Evolutionary conservation across 768 basidiomycete species (phyloP).

Genomic region (Ramaria rubella): DNA sequence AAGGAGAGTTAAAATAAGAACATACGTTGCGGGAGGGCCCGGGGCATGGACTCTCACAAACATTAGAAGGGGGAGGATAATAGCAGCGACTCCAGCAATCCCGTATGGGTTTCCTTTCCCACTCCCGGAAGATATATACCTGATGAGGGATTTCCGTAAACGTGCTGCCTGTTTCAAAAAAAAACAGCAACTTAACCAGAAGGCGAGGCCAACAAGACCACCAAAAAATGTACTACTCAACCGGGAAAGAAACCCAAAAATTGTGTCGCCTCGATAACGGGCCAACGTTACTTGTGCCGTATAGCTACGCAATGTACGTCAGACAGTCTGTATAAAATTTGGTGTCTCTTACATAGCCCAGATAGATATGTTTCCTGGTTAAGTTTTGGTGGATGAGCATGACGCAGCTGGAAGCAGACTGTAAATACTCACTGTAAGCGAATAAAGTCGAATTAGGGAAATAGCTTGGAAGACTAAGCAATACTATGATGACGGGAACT

Average conservation of each 20-base stretch:
- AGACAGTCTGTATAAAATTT: neutral
- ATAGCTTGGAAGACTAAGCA: conserved; percentile 55
- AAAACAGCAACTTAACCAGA: conserved; percentile 45
- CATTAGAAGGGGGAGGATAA: conserved; percentile 68
- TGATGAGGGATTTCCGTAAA: conserved; percentile 19
- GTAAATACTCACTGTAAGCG: conserved; percentile 46
- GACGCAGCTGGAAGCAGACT: neutral
- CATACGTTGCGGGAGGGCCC: conserved; percentile 60
- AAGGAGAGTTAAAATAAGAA: conserved; percentile 21
- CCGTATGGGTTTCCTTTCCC: conserved; percentile 61
- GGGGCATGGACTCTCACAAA: conserved; percentile 71
- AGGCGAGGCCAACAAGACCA: conserved; percentile 50
- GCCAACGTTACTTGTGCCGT: conserved; percentile 71
- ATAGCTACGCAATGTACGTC: conserved; percentile 35
- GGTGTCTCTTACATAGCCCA: conserved; percentile 58
- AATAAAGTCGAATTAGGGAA: conserved; percentile 46
- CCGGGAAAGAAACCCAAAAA: conserved; percentile 55
- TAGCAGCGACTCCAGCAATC: conserved; percentile 57
- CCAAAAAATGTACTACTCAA: conserved; percentile 62
- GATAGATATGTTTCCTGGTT: conserved; percentile 55
- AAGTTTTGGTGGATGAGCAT: conserved; percentile 6
- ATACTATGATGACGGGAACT: conserved; percentile 29
- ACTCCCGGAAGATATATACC: conserved; percentile 65
- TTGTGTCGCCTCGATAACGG: conserved; percentile 71
- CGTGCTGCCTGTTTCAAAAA: neutral